Base-by-base conservation (phyloP, 2,329 filamentous ascomycete species). In the Conoideocrella luteorostrata region DNA sequence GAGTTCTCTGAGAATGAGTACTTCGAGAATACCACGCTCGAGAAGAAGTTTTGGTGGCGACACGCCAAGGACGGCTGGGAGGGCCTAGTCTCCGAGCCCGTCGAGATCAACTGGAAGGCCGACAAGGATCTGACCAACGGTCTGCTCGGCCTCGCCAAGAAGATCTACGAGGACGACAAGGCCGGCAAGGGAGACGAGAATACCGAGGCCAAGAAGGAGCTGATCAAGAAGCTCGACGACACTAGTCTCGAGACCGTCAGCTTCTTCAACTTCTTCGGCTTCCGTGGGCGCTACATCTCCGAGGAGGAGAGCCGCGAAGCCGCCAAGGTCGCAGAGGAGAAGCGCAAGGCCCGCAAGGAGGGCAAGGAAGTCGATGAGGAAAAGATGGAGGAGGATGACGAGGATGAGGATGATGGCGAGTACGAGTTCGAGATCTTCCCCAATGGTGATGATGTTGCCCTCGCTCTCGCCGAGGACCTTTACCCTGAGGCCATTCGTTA, bases 21-120 rank as follows among this genome's bases (percentile, higher is more conserved):
- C 70, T 95, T 97, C 57, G 76, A 82, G 60, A 76, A 95, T 68
- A 74, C 69, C 43, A 77, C 82, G 43, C 68, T 97, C 39, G 86
- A 91, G 69, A 97, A 97, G 82, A 87, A 86, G 61, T 95, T 97
- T 68, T 91, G 84, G 78, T 88, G 84, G 74, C 82, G 90, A 52
- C 76, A 77, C 62, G 72, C 77, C 47, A 77, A 74, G 60, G 77
- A 83, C 59, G 75, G 78, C 57, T 89, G 80, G 79, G 72, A 77
- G 28, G 87, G 87, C 28, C 75, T 95, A 26, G 88, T 96, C 45
- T 90, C 84, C 20, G 88, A 95, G 70, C 91, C 91, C 5, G 87
- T 96, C 52, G 75, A 82, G 54, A 91, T 97, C 65, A 74, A 81
- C 60, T 95, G 88, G 89, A 93, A 89, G 78, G 42, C 53, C 44